Base-by-base conservation (phyloP, 1,284 basidiomycete genomes). In the Boletellus deceptivus region DNA sequence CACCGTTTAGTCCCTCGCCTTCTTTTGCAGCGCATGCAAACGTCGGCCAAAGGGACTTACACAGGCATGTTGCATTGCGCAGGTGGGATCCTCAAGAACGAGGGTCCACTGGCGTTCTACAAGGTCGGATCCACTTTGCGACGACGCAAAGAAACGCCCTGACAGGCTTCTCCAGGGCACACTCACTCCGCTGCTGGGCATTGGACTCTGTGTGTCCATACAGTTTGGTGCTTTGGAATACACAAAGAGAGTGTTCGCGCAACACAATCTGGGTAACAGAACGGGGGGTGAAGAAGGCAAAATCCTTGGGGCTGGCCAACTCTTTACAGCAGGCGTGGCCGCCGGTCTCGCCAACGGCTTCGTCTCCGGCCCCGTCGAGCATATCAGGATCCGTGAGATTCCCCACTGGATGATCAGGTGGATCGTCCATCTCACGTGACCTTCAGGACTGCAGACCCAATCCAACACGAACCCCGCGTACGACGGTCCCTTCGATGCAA, bases 291-390 rank as follows among this genome's bases (percentile, higher is more conserved):
- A 75, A 29, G 77, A 75, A 25, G 85, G 87, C 1, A 75, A 74
- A 52, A 70, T 72, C 6, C 76, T 94, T 14, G 76, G 73, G 39
- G 74, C 75, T 35, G 69, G 68, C 10, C 93, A 98, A 70, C 76
- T 96, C 17, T 83, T 93, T 59, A 62, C 77, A 1, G 80, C 93
- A 5, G 95, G 95, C 56, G 83, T 92, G 3, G 72, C 83, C 27
- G 95, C 94, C 22, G 95, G 96, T 33, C 70, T 98, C 20, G 89
- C 93, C 14, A 99, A 98, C 68, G 88, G 90, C 39, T 78, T 95
- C 49, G 91, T 98, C 17, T 95, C 94, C 0, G 93, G 93, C 2
- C 96, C 96, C 2, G 93, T 99, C 13, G 96, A 99, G 70, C 94
- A 98, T 67, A 93, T 98, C 62, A 90, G 96, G 76, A 98, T 98